phyloP scores from a whole-genome alignment of 2,329 filamentous ascomycete species.

The Orbilia oligospora region DNA sequence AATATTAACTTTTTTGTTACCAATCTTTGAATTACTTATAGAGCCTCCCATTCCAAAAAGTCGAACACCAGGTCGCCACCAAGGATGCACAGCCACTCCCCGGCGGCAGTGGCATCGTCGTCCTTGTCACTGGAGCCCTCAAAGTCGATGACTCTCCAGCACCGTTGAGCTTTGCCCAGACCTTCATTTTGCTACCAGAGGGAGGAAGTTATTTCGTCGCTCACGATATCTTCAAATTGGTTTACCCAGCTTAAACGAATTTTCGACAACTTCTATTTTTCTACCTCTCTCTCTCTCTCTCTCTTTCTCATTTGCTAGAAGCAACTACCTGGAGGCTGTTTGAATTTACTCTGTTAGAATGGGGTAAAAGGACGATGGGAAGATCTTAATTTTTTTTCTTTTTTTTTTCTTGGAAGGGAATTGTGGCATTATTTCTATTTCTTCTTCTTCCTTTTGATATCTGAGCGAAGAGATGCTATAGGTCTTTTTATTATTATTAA shows the following conservation, averaged over 20 bases:
- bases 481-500: neutral
- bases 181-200: constrained; percentile 85
- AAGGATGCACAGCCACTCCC: constrained; percentile 86
- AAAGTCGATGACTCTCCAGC: constrained; percentile 86
- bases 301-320: constrained; percentile 1
- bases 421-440: constrained; percentile 3
- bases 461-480: neutral
- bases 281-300: neutral
- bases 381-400: neutral
- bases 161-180: constrained; percentile 91
- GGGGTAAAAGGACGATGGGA: constrained; percentile 9
- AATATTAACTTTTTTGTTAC: no score
- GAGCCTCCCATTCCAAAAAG: constrained; percentile 84
- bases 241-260: constrained; percentile 70
- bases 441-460: constrained; percentile 3
- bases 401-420: constrained; percentile 10
- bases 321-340: constrained; percentile 1
- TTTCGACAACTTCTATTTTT: neutral
- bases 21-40: constrained; percentile 66
- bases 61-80: constrained; percentile 82
- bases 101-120: constrained; percentile 78
- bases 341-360: constrained; percentile 27
- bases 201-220: constrained; percentile 84
- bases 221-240: constrained; percentile 95
- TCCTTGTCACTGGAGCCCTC: constrained; percentile 89